Evolutionary conservation across 257 asterid species (phyloP), one percentile per base, ranked within the genome.

Genomic region (Scutellaria barbata): DNA sequence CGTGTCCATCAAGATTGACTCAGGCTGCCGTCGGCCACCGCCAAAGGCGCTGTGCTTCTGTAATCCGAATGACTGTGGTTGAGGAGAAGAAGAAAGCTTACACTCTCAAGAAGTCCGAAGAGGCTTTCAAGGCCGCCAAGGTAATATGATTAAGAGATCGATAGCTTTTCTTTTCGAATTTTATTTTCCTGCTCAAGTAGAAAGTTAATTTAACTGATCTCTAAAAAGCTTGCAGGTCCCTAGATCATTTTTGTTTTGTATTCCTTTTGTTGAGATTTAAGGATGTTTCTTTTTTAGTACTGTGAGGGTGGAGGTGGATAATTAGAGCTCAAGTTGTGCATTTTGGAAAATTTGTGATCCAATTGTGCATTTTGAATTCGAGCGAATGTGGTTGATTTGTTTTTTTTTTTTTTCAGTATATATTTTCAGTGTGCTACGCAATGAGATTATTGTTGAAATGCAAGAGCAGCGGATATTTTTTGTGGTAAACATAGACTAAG

Each of bases 61-160:
- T 83, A 58, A 79, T 90, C 60, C 87, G 86, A 56, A 89, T 93
- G 97, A 75, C 96, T 25, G 69, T 85, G 65, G 82, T 85, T 40
- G 96, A 79, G 64, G 97, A 89, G 77, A 85, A 88, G 89, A 83
- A 88, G 84, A 88, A 88, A 66, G 69, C 94, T 22, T 95, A 73
- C 84, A 89, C 97, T 22, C 86, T 95, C 52, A 75, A 84, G 56
- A 95, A 95, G 54, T 95, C 99, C 22, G 96, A 95, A 78, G 97
- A 92, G 78, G 99, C 99, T 74, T 95, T 95, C 81, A 83, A 56
- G 60, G 87, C 88, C 74, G 99, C 99, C 72, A 95, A 95, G 98
- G 99, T 94, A 76, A n/a, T 67, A 3, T 12, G 9, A 17, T 66
- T 63, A 11, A 78, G 10, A 12, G 41, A 66, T 60, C 52, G 69